Evolutionary conservation across 1,284 basidiomycete species (phyloP), one percentile per base, ranked within the genome.

Genomic region (Naganishia cerealis): DNA sequence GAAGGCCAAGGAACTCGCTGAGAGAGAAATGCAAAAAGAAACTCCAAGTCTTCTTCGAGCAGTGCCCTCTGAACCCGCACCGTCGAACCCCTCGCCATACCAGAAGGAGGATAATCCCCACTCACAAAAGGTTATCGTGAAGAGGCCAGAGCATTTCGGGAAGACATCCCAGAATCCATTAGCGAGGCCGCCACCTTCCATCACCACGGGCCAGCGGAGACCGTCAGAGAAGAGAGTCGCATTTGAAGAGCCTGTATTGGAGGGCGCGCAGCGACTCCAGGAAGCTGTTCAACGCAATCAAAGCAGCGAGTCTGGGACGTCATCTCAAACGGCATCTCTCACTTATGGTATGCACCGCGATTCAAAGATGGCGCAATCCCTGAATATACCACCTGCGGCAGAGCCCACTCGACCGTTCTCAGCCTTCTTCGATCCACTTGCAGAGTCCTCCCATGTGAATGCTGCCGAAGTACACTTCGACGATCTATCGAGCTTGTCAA

Each of bases 1-100:
- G 79, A 96, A 96, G 80, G 93, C 93, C 15, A 86, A 85, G 54
- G 92, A 93, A 78, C 76, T 96, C 40, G 93, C 93, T 78, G 90
- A 86, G 71, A 86, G 84, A 78, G 65, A 59, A 68, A n/a, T 57
- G 46, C 62, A 43, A 16, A 66, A 58, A 52, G 65, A 42, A n/a
- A 36, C 67, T 38, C 33, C 48, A 16, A 15, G 43, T 43, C 57
- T 24, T 13, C n/a, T 36, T 18, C 38, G 67, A 38, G 38, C 62
- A 24, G 10, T 18, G 15, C 54, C 65, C 18, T 33, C 50, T 63
- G 33, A 77, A 79, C 58, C 77, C 74, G 58, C 73, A 70, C 61
- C 73, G 72, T 38, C 53, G 26, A 57, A 38, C 1, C 26, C 55
- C 16, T 29, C 24, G 55, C 21, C 46, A 13, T 16, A 53, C 7